These are phyloP conservation scores for Neurospora sp. DNA, from an alignment of 495 filamentous ascomycete species.

Conservation along the genomic window DNA sequence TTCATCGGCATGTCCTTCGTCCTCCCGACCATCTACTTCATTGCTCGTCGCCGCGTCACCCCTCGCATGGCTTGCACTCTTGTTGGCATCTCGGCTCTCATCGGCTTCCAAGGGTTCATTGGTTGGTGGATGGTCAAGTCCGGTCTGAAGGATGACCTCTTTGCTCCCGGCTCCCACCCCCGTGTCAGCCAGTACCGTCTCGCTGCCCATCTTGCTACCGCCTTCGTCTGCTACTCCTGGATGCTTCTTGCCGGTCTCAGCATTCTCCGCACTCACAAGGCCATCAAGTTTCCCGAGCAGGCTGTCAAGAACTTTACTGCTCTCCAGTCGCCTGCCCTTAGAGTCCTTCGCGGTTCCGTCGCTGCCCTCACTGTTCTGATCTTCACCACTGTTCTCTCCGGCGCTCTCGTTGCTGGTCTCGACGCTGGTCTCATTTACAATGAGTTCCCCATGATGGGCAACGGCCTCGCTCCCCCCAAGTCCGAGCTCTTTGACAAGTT, in stretches of 20 bases:
- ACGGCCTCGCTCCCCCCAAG: slow-evolving; percentile 66
- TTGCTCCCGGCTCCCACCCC: slow-evolving; percentile 80
- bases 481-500: slow-evolving; percentile 74
- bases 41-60: slow-evolving; percentile 70
- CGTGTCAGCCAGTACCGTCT: slow-evolving; percentile 91
- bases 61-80: slow-evolving; percentile 65
- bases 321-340: slow-evolving; percentile 56
- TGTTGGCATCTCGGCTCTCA: slow-evolving; percentile 74
- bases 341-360: slow-evolving; percentile 62
- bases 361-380: slow-evolving; percentile 64
- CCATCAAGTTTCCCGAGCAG: slow-evolving; percentile 52
- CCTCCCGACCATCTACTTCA: slow-evolving; percentile 78
- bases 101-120: slow-evolving; percentile 90
- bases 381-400: slow-evolving; percentile 85
- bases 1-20: slow-evolving; percentile 85
- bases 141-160: slow-evolving; percentile 87
- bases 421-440: slow-evolving; percentile 98
- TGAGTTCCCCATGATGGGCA: slow-evolving; percentile 92
- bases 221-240: slow-evolving; percentile 81
- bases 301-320: slow-evolving; percentile 45
- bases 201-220: slow-evolving; percentile 77
- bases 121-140: slow-evolving; percentile 99
- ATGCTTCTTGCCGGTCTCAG: slow-evolving; percentile 91
- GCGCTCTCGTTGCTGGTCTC: slow-evolving; percentile 85
- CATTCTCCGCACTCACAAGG: slow-evolving; percentile 62